Evolutionary conservation across 495 filamentous ascomycete species (phyloP).

Genomic region (Penicillium roqueforti): DNA sequence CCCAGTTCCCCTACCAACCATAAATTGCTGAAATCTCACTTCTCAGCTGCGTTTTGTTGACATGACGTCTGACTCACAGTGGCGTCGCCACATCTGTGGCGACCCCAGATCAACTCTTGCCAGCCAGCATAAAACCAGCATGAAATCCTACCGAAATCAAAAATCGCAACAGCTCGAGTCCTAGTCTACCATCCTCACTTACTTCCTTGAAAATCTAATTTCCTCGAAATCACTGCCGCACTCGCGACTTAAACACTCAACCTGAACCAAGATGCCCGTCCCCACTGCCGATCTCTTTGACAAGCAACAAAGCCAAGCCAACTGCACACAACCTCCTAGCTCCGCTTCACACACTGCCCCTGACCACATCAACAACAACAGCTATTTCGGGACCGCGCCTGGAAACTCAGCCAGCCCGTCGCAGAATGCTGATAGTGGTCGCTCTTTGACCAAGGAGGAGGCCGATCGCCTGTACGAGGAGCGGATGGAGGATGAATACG

Average conservation of each 20-base stretch:
- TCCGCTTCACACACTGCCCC: conserved; percentile 7
- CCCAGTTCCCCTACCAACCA: too few relatives aligned
- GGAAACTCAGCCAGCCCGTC: conserved; percentile 16
- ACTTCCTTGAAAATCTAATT: neutral
- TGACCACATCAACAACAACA: conserved; percentile 8
- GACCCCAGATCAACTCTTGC: neutral
- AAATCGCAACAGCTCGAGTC: neutral
- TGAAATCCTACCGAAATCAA: neutral
- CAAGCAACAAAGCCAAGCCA: conserved; percentile 12
- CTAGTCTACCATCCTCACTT: neutral
- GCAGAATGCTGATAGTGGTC: conserved; percentile 18
- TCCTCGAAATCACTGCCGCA: neutral
- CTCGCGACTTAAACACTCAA: conserved; percentile 4
- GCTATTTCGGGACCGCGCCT: conserved; percentile 10
- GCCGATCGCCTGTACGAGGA: conserved; percentile 63
- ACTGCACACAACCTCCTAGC: conserved; percentile 13
- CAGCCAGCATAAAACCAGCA: neutral
- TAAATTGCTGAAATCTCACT: neutral
- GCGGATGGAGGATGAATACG: conserved; percentile 73
- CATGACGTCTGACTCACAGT: conserved; percentile 14
- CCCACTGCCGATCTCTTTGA: conserved; percentile 22
- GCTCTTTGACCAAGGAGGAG: conserved; percentile 45
- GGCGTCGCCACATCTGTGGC: conserved; percentile 17
- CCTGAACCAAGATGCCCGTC: conserved; percentile 28
- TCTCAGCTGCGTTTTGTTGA: conserved; percentile 1